Evolutionary conservation across 202 grass and related monocot species (phyloP).

Genomic region (Eragrostis tef): DNA sequence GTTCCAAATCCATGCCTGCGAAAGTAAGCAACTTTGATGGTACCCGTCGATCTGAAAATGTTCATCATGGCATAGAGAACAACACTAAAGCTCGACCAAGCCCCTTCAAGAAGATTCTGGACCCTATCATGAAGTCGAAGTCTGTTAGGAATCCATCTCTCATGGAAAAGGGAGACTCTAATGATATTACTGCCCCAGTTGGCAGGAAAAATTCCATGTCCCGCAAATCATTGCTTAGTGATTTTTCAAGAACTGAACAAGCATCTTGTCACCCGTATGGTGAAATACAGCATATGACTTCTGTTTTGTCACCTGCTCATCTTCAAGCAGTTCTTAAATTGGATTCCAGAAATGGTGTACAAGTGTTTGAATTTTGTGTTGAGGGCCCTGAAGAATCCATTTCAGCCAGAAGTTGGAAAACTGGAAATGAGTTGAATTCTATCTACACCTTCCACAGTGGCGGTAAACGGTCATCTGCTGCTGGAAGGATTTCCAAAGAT

Average conservation of each 20-base stretch:
- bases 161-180: constrained; percentile 42
- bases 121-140: constrained; percentile 92
- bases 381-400: constrained; percentile 68
- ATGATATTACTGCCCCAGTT: constrained; percentile 1
- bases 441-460: constrained; percentile 87
- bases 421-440: constrained; percentile 69
- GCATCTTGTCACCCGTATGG: constrained; percentile 40
- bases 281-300: constrained; percentile 27
- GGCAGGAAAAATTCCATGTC: constrained; percentile 45
- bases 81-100: constrained; percentile 62
- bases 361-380: constrained; percentile 67
- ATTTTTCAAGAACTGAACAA: constrained; percentile 67
- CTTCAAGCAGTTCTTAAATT: constrained; percentile 80
- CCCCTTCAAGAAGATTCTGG: constrained; percentile 80
- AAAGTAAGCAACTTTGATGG: constrained; percentile 46
- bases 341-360: constrained; percentile 65
- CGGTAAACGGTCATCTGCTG: constrained; percentile 51
- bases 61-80: constrained; percentile 8
- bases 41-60: constrained; percentile 20
- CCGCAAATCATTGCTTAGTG: constrained; percentile 72
- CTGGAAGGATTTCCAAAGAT: constrained; percentile 63
- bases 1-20: constrained; percentile 52
- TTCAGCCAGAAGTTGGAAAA: constrained; percentile 85
- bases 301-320: constrained; percentile 79
- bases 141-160: constrained; percentile 59